Evolutionary conservation across 1,139 yeast species (phyloP).

Genomic region (Yamadazyma membranifaciens): DNA sequence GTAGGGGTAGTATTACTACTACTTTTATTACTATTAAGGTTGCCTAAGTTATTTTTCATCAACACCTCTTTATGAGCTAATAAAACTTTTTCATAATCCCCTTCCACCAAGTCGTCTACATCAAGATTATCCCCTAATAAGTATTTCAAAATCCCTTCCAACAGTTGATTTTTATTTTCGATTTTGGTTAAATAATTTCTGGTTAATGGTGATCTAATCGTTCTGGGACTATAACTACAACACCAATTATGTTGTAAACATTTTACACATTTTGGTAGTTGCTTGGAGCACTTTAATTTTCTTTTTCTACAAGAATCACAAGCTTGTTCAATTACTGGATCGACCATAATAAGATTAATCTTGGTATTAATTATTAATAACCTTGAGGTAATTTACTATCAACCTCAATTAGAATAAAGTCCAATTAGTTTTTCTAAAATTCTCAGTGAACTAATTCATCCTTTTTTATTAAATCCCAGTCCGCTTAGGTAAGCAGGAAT

Average conservation of each 20-base stretch:
- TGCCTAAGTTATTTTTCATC: background rate
- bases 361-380: too few species aligned
- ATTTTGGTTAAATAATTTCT: slow-evolving; percentile 78
- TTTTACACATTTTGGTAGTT: slow-evolving; percentile 72
- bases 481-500: background rate
- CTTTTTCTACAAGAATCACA: slow-evolving; percentile 62
- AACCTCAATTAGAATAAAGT: too few species aligned
- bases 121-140: slow-evolving; percentile 29
- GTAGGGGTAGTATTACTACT: too few species aligned
- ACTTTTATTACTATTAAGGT: too few species aligned
- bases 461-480: too few species aligned
- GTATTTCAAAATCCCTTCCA: slow-evolving; percentile 52
- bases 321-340: slow-evolving; percentile 41
- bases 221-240: slow-evolving; percentile 75
- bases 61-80: slow-evolving; percentile 17
- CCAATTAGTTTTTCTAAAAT: too few species aligned
- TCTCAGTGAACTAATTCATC: too few species aligned
- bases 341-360: slow-evolving; percentile 2
- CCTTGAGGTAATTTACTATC: too few species aligned
- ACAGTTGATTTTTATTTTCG: slow-evolving; percentile 57
- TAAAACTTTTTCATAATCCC: slow-evolving; percentile 22
- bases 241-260: slow-evolving; percentile 72
- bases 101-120: slow-evolving; percentile 22
- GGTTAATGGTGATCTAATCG: slow-evolving; percentile 77
- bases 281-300: slow-evolving; percentile 59